A percentile compares a stretch with the other conserved stretches of the same genome.
Evolutionary conservation across 2,329 filamentous ascomycete genomes (phyloP).

Genomic region (Fusarium albosuccineum): DNA sequence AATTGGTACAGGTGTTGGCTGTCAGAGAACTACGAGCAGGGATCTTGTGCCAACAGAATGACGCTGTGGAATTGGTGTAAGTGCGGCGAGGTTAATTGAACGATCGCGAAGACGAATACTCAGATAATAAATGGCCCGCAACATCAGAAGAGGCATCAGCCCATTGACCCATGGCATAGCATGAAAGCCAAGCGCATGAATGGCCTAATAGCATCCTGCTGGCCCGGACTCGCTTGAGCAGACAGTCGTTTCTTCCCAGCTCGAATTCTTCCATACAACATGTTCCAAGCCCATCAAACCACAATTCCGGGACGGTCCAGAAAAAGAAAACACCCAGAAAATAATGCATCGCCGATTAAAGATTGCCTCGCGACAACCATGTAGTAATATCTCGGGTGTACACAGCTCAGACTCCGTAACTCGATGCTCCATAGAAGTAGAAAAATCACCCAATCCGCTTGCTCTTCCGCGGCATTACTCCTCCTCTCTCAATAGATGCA

Average conservation of each 20-base stretch:
- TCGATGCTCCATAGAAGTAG: constrained; percentile 16
- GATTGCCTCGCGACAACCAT: constrained; percentile 19
- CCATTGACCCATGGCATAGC: not conserved
- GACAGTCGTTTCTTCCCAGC: too few relatives aligned
- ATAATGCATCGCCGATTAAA: constrained; percentile 10
- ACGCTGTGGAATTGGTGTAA: not conserved
- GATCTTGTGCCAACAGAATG: not conserved
- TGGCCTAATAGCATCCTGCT: not conserved
- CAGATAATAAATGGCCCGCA: not conserved
- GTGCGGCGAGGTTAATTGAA: not conserved
- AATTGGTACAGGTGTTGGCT: not conserved
- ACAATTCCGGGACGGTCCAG: too few relatives aligned
- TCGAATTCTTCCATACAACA: not conserved
- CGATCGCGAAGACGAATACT: not conserved
- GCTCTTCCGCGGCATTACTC: constrained; percentile 5
- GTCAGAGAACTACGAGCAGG: not conserved
- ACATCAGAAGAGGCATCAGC: not conserved
- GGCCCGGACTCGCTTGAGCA: too few relatives aligned
- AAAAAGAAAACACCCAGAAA: not conserved
- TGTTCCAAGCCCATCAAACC: not conserved
- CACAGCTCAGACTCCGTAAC: constrained; percentile 28
- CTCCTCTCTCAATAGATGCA: constrained; percentile 12
- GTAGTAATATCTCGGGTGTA: constrained; percentile 14
- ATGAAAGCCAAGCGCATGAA: not conserved
- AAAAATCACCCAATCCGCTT: constrained; percentile 8